Base-by-base conservation (phyloP, 257 asterid genomes). In the Solanum bukasovii region DNA sequence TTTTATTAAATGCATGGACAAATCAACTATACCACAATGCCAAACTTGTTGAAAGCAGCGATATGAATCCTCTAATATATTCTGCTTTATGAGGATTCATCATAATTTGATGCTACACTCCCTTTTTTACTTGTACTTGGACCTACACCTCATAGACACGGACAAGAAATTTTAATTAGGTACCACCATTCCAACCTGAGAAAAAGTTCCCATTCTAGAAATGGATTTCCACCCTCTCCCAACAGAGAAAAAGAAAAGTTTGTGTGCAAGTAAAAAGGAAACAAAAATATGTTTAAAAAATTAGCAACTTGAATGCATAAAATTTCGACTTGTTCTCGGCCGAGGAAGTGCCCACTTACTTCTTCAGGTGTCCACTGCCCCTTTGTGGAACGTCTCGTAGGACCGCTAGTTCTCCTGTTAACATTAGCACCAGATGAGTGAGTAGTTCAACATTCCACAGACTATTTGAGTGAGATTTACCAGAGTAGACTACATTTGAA, bases 291-390 rank as follows among this genome's bases (percentile, higher is more conserved):
- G 52, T 79, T 44, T 4, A 46, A 14, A 29, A 27, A 16, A 23
- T 5, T 11, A 81, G 68, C 56, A 46, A 46, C 40, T 82, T 52
- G 68, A 27, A 31, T 46, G 86, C 71, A 82, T 46, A 63, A 82
- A 82, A 31, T 49, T 29, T 82, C 2, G 21, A 29, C 71, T 49
- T 52, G 27, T 49, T 82, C 42, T 49, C 31, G 7, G 34, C 33
- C 61, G 75, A 82, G 79, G 83, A 82, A 59, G 84, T 78, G 88
- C 70, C 37, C 63, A 79, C 75, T 89, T 89, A 97, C 99, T 98
- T 97, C 99, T 91, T 96, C 99, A 20, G 94, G 91, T 27, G 98
- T 95, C 99, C 99, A 97, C 87, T 97, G 99, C 27, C 99, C 99
- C 94, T 96, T 97, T 85, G 99, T 95, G 84, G 99, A 97, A 89